Evolutionary conservation across 148 eudicot species (phyloP), one percentile per base, ranked within the genome.

Genomic region (Hydrangea macrophylla): DNA sequence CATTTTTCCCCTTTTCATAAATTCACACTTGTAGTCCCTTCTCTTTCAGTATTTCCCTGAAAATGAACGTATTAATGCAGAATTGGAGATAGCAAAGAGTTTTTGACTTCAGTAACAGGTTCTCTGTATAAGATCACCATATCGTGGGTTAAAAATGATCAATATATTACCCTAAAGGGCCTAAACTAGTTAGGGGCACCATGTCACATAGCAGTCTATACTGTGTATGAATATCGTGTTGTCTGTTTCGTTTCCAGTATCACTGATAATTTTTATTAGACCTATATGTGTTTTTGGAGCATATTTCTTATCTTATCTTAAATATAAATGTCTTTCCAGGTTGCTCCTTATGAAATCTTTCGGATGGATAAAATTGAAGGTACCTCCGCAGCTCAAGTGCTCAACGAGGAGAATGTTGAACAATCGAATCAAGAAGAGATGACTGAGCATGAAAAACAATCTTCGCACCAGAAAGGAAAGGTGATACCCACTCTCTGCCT

Each of bases 361-460:
- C 83, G 79, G 37, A 75, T 91, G 78, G 94, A 91, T 56, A 95
- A 83, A 72, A 79, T 80, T 66, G 96, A 95, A 75, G 79, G 73
- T 65, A 58, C 80, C 26, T 71, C 82, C 44, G 79, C 82, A 44
- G 70, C 73, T 73, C 78, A 63, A 67, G 68, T 31, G 48, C 71
- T 69, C 26, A 65, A 64, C 10, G 80, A 72, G 68, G 86, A 79
- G 70, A 73, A 45, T 74, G 78, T 9, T 69, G 42, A 78, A 68
- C 81, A 70, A 44, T 66, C 73, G 51, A 60, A 73, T 60, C 78
- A 73, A 69, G 88, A 73, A 69, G 88, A 79, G 68, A 77, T 70
- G 78, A 44, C 70, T 8, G 72, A 69, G 68, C 77, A 68, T 42
- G 90, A 77, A 51, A 79, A 69, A 65, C 83, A 75, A 35, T 65